Evolutionary conservation across 2,329 filamentous ascomycete species (phyloP).

Genomic region (Colletotrichum incanum): DNA sequence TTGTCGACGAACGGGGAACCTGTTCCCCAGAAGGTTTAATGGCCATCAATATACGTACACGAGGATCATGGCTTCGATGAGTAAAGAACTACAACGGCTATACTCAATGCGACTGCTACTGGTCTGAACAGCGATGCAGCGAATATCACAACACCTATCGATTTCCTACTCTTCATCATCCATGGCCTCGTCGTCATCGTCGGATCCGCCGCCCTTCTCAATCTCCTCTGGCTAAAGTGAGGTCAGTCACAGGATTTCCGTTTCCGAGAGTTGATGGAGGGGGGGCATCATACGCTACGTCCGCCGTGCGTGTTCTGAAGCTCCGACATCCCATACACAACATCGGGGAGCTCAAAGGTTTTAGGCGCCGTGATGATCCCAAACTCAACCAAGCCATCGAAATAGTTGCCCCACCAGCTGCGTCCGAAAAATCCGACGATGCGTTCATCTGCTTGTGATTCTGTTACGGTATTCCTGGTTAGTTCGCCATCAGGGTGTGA

Average conservation of each 20-base stretch:
- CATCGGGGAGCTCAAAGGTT: conserved; percentile 56
- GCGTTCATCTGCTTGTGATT: conserved; percentile 53
- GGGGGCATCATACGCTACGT: not conserved
- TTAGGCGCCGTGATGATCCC: conserved; percentile 63
- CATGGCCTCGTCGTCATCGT: not conserved
- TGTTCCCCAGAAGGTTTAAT: too few relatives aligned
- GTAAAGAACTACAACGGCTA: too few relatives aligned
- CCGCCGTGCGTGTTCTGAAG: conserved; percentile 53
- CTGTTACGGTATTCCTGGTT: conserved; percentile 44
- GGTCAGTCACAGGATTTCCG: not conserved
- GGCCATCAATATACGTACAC: too few relatives aligned
- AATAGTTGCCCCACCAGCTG: conserved; percentile 47
- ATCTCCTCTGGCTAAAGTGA: too few relatives aligned
- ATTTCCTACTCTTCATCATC: not conserved
- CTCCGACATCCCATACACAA: conserved; percentile 59
- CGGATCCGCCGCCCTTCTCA: not conserved
- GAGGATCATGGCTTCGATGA: too few relatives aligned
- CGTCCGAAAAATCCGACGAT: conserved; percentile 64
- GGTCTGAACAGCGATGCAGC: not conserved
- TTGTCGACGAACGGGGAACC: too few relatives aligned
- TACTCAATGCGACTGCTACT: too few relatives aligned
- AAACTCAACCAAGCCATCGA: conserved; percentile 56
- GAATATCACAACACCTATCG: not conserved
- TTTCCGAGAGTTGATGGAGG: not conserved
- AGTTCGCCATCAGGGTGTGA: not conserved